Evolutionary conservation across 2,329 filamentous ascomycete species (phyloP), one percentile per base, ranked within the genome.

Genomic region (Parastagonospora nodorum): DNA sequence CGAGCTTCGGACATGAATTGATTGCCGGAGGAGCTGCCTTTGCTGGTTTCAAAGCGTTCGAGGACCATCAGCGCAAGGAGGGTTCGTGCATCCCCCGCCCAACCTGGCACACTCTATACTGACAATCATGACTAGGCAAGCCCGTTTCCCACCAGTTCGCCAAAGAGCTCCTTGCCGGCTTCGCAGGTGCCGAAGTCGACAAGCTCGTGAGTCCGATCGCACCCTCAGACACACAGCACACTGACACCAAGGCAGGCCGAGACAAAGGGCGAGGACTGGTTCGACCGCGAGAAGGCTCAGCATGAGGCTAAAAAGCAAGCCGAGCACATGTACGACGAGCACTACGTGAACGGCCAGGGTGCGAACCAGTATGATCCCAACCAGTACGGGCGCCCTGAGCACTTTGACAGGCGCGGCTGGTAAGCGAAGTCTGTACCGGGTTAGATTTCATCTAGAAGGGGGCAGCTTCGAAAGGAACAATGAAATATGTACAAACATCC

Each of bases 31-130:
- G 85, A 50, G 89, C 89, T 50, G 85, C 87, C 55, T 93, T 93
- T 70, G 87, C 84, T 58, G 90, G 86, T 64, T 88, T 93, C 83
- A 91, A 91, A 80, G 78, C 86, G 16, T 92, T 86, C 66, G 89
- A 92, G 76, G 86, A 92, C 73, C 80, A 83, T 64, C 88, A 92
- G 78, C 86, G 88, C 66, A 79, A 76, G 49, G 80, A 89, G 71
- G 89, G 86, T 85, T 77, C 24, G 77, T 66, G 31, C 7, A 2
- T 6, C 11, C 28, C 8, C 2, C 12, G 19, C 10, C 14, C 10
- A 29, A 28, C 31, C 5, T 7, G 3, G 29, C 4, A 10, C 58
- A 33, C 12, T 31, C 2, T 4, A 15, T 24, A 36, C 14, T 14
- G 24, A 15, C 59, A 41, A 30, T 14, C 15, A 37, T 10, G 1